Conservation (phyloP, 208 protist species). For the Leptomonas seymouri region DNA sequence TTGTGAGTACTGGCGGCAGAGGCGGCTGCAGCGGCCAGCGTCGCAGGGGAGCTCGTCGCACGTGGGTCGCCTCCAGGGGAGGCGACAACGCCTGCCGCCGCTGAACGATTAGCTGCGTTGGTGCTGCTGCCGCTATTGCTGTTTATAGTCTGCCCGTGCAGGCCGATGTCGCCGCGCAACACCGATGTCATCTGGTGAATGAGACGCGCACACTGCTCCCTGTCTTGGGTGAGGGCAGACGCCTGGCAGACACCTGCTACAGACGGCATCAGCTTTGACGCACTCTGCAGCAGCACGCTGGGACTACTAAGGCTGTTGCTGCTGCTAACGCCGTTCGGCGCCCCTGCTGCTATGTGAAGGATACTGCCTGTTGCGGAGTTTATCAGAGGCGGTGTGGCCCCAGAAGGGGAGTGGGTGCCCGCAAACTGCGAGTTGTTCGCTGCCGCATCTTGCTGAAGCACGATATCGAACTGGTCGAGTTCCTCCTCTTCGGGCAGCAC, state of each 20-base stretch:
- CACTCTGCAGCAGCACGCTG: conserved; percentile 18
- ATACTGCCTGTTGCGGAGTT: conserved; percentile 23
- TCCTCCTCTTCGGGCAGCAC: conserved; percentile 33
- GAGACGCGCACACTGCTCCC: conserved; percentile 47
- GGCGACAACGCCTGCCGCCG: conserved; percentile 18
- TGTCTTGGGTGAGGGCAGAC: conserved; percentile 40
- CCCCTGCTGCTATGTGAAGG: conserved; percentile 9
- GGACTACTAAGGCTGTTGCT: conserved; percentile 22
- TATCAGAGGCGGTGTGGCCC: conserved; percentile 28
- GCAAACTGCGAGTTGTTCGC: conserved; percentile 28
- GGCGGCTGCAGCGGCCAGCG: conserved; percentile 4
- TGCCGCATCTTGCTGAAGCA: conserved; percentile 51
- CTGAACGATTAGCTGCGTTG: not conserved
- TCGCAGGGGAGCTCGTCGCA: conserved; percentile 22
- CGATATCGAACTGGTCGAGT: conserved; percentile 74
- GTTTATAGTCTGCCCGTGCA: conserved; percentile 17
- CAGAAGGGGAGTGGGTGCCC: conserved; percentile 27
- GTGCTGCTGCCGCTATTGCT: conserved; percentile 2
- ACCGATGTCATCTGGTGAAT: conserved; percentile 50
- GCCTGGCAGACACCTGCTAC: conserved; percentile 49
- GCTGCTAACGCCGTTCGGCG: not conserved
- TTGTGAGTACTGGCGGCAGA: conserved; percentile 13
- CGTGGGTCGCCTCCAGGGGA: conserved; percentile 30
- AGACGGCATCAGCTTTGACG: conserved; percentile 47
- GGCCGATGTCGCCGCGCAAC: conserved; percentile 42